Percentiles rank a stretch among this genome's conserved stretches.
Evolutionary conservation across 2,329 filamentous ascomycete species (phyloP).

Genomic region (Pyrenochaeta sp.): DNA sequence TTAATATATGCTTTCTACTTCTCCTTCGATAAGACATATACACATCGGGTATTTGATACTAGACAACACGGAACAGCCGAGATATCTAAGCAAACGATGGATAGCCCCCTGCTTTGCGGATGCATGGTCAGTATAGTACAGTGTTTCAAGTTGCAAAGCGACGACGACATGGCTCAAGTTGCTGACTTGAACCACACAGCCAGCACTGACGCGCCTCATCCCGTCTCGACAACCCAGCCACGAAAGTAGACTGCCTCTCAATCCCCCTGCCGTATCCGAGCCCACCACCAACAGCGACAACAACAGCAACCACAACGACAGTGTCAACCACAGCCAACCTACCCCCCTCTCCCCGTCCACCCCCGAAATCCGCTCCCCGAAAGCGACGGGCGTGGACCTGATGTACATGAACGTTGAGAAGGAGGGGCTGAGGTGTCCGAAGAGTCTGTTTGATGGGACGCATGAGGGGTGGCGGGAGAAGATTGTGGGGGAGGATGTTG

Average conservation of each 20-base stretch:
- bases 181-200: neutral
- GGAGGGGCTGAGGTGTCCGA: neutral
- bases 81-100: neutral
- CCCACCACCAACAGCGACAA: too few relatives aligned
- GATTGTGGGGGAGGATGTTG: neutral
- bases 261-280: too few relatives aligned
- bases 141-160: too few relatives aligned
- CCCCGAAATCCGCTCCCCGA: neutral
- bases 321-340: too few relatives aligned
- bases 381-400: neutral
- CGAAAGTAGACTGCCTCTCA: too few relatives aligned
- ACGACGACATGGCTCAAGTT: too few relatives aligned
- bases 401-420: neutral
- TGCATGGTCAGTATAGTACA: conserved; percentile 2
- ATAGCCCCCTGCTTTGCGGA: neutral
- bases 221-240: too few relatives aligned
- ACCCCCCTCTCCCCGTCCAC: too few relatives aligned
- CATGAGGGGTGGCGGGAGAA: neutral
- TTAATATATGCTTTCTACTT: too few relatives aligned
- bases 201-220: neutral
- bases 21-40: too few relatives aligned
- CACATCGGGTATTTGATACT: too few relatives aligned
- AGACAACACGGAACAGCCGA: neutral
- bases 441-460: neutral
- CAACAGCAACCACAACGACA: too few relatives aligned